These are phyloP conservation scores for Albugo laibachii DNA, from an alignment of 352 stramenopile species.

Conservation along the genomic window DNA sequence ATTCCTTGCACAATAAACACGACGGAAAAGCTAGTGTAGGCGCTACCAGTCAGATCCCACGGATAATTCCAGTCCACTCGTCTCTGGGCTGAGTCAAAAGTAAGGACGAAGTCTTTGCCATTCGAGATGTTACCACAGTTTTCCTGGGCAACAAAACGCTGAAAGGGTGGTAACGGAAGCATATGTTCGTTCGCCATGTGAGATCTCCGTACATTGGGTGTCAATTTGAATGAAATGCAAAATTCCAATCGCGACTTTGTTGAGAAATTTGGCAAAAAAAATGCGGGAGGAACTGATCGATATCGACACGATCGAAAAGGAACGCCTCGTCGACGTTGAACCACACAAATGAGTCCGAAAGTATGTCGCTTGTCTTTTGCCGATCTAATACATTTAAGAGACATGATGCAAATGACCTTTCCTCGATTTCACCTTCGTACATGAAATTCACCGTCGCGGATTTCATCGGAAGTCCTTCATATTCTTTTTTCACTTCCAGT, in stretches of 20 bases:
- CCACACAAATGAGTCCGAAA: constrained; percentile 10
- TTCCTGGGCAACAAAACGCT: background rate
- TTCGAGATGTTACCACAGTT: background rate
- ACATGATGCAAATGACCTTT: constrained; percentile 12
- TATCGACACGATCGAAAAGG: constrained; percentile 26
- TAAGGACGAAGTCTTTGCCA: constrained; percentile 9
- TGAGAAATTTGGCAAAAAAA: background rate
- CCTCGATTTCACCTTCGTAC: constrained; percentile 11
- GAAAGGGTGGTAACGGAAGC: constrained; percentile 20
- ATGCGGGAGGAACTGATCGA: constrained; percentile 13
- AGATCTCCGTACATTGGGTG: constrained; percentile 51
- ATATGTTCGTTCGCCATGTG: constrained; percentile 35
- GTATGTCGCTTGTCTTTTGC: background rate
- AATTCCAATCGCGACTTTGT: constrained; percentile 9
- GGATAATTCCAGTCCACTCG: constrained; percentile 64
- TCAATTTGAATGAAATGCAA: constrained; percentile 58
- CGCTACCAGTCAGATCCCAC: constrained; percentile 69
- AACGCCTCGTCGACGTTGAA: constrained; percentile 44
- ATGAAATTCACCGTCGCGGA: constrained; percentile 18
- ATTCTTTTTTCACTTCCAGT: constrained; percentile 11
- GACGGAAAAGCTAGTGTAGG: constrained; percentile 32
- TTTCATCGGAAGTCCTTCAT: constrained; percentile 12
- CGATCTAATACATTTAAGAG: constrained; percentile 9
- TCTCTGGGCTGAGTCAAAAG: constrained; percentile 25
- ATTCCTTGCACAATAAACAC: constrained; percentile 15